Conservation (phyloP, 2,329 filamentous ascomycete species). For the Paraphoma chrysanthemicola region DNA sequence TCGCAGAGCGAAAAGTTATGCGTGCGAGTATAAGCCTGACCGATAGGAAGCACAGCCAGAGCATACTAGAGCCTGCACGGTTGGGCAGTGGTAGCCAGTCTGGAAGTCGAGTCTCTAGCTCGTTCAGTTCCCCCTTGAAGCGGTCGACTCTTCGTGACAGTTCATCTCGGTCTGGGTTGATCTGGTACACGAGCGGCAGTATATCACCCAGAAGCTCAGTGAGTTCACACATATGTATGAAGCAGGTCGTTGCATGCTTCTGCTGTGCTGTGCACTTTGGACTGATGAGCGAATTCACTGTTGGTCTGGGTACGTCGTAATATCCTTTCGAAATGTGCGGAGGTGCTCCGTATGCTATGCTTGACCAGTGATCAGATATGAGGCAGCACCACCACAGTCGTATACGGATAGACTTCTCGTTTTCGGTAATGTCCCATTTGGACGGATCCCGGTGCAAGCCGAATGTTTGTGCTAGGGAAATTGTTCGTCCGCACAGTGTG, state of each 20-base stretch:
- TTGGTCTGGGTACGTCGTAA: slow-evolving; percentile 64
- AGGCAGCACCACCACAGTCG: slow-evolving; percentile 65
- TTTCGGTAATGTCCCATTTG: slow-evolving; percentile 58
- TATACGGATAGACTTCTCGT: slow-evolving; percentile 60
- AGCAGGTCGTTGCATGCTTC: slow-evolving; percentile 58
- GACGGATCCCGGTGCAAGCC: slow-evolving; percentile 63
- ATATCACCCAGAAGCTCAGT: slow-evolving; percentile 52
- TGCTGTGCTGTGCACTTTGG: slow-evolving; percentile 44
- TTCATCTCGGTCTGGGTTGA: slow-evolving; percentile 37
- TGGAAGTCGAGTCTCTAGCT: slow-evolving; percentile 44
- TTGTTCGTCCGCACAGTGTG: slow-evolving; percentile 60
- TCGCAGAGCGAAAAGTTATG: slow-evolving; percentile 40
- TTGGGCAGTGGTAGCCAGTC: slow-evolving; percentile 39
- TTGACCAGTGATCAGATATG: slow-evolving; percentile 65
- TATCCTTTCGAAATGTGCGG: slow-evolving; percentile 61
- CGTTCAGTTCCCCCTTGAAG: slow-evolving; percentile 42
- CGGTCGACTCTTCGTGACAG: slow-evolving; percentile 37
- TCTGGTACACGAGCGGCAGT: slow-evolving; percentile 48
- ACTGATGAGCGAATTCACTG: slow-evolving; percentile 50
- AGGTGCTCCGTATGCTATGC: slow-evolving; percentile 63
- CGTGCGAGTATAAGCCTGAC: slow-evolving; percentile 49
- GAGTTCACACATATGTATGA: slow-evolving; percentile 60
- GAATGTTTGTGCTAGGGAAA: slow-evolving; percentile 63
- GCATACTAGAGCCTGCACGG: slow-evolving; percentile 42
- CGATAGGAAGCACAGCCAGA: slow-evolving; percentile 51